Conservation (phyloP, 2,329 filamentous ascomycete genomes). For the Neodidymelliopsis sp. region DNA sequence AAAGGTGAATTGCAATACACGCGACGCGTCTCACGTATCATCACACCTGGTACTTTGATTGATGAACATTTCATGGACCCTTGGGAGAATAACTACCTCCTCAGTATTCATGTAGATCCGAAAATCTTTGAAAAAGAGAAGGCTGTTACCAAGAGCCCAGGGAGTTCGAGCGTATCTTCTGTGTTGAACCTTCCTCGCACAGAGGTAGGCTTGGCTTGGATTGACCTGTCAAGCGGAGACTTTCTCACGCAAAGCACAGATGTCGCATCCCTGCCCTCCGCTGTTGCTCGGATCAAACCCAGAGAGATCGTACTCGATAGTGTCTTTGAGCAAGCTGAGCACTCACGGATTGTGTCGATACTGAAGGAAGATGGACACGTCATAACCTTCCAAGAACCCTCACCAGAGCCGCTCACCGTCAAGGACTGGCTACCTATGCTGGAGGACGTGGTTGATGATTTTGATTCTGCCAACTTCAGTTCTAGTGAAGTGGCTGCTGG, state of each 20-base stretch:
- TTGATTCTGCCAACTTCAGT: constrained; percentile 66
- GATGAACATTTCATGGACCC: constrained; percentile 98
- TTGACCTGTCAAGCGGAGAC: constrained; percentile 93
- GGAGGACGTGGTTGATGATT: constrained; percentile 70
- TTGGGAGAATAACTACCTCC: constrained; percentile 89
- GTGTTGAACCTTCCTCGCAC: constrained; percentile 50
- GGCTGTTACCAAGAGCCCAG: constrained; percentile 35
- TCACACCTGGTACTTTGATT: constrained; percentile 94
- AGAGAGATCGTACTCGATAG: constrained; percentile 81
- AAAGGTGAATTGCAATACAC: constrained; percentile 86
- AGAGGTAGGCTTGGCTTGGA: constrained; percentile 82
- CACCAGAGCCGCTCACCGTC: constrained; percentile 56
- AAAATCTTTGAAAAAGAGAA: constrained; percentile 32
- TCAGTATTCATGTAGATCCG: constrained; percentile 74
- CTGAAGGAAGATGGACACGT: constrained; percentile 78
- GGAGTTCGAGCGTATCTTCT: constrained; percentile 39
- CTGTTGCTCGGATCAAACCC: constrained; percentile 82
- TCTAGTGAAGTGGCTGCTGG: constrained; percentile 77
- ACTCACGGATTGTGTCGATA: constrained; percentile 69
- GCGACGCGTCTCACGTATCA: constrained; percentile 81
- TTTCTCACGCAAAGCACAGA: constrained; percentile 86
- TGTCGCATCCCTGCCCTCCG: constrained; percentile 75
- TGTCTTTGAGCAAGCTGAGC: constrained; percentile 61
- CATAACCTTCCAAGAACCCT: constrained; percentile 72
- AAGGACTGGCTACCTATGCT: constrained; percentile 78